Evolutionary conservation across 176 grass and related monocot genomes (phyloP).

Genomic region (Eleusine indica): DNA sequence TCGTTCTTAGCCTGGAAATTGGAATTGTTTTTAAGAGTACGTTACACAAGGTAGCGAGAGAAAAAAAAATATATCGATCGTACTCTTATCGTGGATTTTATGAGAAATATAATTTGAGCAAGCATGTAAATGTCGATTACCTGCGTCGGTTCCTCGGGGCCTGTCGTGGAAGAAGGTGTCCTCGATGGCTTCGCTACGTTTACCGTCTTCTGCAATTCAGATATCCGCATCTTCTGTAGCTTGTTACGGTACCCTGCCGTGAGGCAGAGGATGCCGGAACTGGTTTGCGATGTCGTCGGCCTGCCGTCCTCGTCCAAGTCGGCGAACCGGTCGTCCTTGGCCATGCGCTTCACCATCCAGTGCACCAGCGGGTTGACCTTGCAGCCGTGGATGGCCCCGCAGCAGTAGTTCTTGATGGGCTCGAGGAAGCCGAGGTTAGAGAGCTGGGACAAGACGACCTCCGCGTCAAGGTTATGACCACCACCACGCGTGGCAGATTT

Average conservation of each 20-base stretch:
- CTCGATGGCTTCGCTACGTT: background rate
- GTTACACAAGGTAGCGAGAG: too few species aligned
- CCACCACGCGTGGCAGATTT: too few species aligned
- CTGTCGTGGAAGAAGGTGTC: background rate
- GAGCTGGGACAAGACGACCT: background rate
- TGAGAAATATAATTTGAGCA: background rate
- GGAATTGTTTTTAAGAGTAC: too few species aligned
- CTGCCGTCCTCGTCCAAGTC: slow-evolving; percentile 1
- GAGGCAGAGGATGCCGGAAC: slow-evolving; percentile 41
- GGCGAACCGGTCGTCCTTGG: background rate
- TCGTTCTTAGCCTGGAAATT: background rate
- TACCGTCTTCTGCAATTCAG: background rate
- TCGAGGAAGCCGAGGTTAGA: slow-evolving; percentile 38
- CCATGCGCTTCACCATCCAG: slow-evolving; percentile 53
- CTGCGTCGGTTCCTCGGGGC: background rate
- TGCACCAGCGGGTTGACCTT: slow-evolving; percentile 54
- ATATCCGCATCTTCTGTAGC: background rate
- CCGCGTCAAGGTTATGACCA: background rate
- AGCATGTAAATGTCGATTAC: background rate
- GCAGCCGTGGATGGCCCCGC: slow-evolving; percentile 47
- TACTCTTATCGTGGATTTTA: too few species aligned
- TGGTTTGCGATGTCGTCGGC: background rate
- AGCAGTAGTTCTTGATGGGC: slow-evolving; percentile 43
- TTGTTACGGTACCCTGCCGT: background rate
- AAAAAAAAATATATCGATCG: too few species aligned